Percentiles rank a stretch among this genome's conserved stretches.
Evolutionary conservation across 2,329 filamentous ascomycete genomes (phyloP).

Genomic region (Fusarium robinianum): DNA sequence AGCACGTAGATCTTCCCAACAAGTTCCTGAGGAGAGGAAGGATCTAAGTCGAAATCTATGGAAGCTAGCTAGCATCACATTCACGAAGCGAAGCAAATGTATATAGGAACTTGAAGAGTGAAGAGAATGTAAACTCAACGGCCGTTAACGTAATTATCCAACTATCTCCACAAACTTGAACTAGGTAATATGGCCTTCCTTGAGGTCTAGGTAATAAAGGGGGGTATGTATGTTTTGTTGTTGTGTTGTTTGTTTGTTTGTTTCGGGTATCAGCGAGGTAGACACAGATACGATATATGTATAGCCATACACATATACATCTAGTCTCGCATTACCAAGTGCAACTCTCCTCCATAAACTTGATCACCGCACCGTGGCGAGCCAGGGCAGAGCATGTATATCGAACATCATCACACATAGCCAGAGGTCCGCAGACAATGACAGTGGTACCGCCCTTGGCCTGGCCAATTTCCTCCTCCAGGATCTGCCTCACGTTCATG

Average conservation of each 20-base stretch:
- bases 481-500: slow-evolving; percentile 33
- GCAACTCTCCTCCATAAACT: slow-evolving; percentile 33
- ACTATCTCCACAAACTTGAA: background rate
- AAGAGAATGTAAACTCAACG: background rate
- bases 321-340: slow-evolving; percentile 27
- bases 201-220: no score
- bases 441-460: slow-evolving; percentile 35
- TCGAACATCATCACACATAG: slow-evolving; percentile 40
- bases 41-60: no score
- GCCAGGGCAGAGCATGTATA: slow-evolving; percentile 33
- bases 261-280: no score
- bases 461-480: slow-evolving; percentile 32
- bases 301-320: no score
- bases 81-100: no score
- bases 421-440: slow-evolving; percentile 36
- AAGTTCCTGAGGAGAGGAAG: slow-evolving; percentile 46
- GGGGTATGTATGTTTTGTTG: no score
- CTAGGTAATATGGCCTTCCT: no score
- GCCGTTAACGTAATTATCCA: slow-evolving; percentile 7
- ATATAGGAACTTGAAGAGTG: slow-evolving; percentile 1
- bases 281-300: background rate
- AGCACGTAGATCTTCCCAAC: slow-evolving; percentile 47
- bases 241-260: no score
- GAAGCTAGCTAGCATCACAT: no score
- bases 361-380: slow-evolving; percentile 32